Conservation (phyloP, 768 basidiomycete genomes). For the Auricularia sp. region DNA sequence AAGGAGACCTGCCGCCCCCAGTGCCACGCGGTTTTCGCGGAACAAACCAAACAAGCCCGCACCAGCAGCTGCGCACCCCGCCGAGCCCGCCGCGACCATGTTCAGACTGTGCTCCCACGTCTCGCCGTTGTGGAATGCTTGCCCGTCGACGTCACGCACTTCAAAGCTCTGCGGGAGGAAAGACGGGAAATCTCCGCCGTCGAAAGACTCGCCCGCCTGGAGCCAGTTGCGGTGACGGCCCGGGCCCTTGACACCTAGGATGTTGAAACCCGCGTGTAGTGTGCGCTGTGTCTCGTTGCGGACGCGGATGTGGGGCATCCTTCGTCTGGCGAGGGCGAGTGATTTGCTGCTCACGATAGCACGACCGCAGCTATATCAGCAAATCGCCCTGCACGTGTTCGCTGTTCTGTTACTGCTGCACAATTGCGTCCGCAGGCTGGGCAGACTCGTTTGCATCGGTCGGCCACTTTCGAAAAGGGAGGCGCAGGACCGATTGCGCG, state of each 20-base stretch:
- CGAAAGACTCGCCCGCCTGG: background rate
- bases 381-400: too few relatives aligned
- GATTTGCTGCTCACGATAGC: too few relatives aligned
- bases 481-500: too few relatives aligned
- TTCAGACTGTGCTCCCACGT: background rate
- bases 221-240: background rate
- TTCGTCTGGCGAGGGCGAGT: background rate
- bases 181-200: background rate
- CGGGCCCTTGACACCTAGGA: background rate
- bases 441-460: too few relatives aligned
- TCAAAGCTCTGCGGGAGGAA: background rate
- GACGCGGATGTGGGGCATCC: background rate
- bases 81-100: background rate
- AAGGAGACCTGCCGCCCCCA: background rate
- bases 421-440: too few relatives aligned
- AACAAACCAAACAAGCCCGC: background rate
- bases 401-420: too few relatives aligned
- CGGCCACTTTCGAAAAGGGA: too few relatives aligned
- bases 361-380: too few relatives aligned
- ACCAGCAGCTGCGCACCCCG: background rate
- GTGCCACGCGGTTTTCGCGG: background rate
- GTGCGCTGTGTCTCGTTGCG: background rate
- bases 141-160: background rate
- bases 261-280: background rate
- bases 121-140: background rate